Evolutionary conservation across 192 early-diverging fungal species (phyloP).

Genomic region (Endogone sp.): DNA sequence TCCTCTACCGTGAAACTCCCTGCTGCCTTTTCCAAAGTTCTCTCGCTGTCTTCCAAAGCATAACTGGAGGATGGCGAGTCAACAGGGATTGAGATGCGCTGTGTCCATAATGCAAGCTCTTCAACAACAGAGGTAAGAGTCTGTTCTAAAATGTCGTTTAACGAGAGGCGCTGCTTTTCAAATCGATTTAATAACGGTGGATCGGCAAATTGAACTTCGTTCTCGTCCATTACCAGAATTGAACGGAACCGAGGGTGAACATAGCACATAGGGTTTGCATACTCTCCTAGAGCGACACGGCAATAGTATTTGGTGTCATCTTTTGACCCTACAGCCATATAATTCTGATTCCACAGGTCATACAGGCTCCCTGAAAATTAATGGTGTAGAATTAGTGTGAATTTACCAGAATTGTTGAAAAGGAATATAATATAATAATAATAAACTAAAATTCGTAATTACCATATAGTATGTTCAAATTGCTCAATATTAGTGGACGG

Average conservation of each 20-base stretch:
- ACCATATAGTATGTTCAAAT: slow-evolving; percentile 9
- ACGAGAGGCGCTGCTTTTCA: slow-evolving; percentile 8
- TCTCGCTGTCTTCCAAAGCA: neutral
- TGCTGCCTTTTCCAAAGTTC: neutral
- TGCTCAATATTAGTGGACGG: slow-evolving; percentile 10
- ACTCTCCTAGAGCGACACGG: slow-evolving; percentile 14
- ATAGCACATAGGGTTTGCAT: slow-evolving; percentile 20
- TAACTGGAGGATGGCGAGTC: no score
- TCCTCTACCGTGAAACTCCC: slow-evolving; percentile 6
- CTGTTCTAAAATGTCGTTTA: slow-evolving; percentile 4
- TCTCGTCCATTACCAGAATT: slow-evolving; percentile 18
- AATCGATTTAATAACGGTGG: slow-evolving; percentile 10
- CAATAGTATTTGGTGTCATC: slow-evolving; percentile 13
- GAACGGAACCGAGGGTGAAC: slow-evolving; percentile 13
- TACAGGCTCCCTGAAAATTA: slow-evolving; percentile 13
- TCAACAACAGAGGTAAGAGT: neutral
- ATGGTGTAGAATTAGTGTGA: neutral
- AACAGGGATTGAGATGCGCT: neutral
- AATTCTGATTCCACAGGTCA: slow-evolving; percentile 25
- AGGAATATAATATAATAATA: neutral
- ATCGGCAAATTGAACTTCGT: slow-evolving; percentile 9
- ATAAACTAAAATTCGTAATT: neutral
- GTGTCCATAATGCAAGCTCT: neutral
- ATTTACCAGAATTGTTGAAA: neutral
- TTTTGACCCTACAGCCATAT: slow-evolving; percentile 5